Evolutionary conservation across 2,329 filamentous ascomycete species (phyloP).

Genomic region (Cordyceps militaris): DNA sequence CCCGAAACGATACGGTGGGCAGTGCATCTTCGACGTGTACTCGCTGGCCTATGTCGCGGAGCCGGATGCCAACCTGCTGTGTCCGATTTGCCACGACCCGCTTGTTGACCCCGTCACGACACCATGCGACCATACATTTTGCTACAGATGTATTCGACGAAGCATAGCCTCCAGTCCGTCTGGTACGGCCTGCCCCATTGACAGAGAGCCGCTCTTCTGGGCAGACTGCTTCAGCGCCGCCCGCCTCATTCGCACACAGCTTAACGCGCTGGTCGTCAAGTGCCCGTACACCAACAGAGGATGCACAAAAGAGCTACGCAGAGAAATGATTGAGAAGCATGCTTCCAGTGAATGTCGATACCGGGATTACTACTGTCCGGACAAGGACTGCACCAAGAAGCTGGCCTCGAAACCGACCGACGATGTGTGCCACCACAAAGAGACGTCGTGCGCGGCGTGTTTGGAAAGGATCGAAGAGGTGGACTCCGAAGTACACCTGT

Average conservation of each 20-base stretch:
- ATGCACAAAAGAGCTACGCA: slow-evolving; percentile 43
- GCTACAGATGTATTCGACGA: slow-evolving; percentile 46
- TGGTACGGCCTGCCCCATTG: slow-evolving; percentile 47
- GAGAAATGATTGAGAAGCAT: slow-evolving; percentile 50
- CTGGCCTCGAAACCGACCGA: slow-evolving; percentile 43
- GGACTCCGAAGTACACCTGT: slow-evolving; percentile 29
- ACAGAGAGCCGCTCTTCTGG: slow-evolving; percentile 40
- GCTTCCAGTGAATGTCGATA: slow-evolving; percentile 50
- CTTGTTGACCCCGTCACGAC: slow-evolving; percentile 55
- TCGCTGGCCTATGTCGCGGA: slow-evolving; percentile 37
- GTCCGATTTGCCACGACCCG: slow-evolving; percentile 53
- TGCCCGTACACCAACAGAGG: slow-evolving; percentile 48
- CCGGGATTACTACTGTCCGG: slow-evolving; percentile 49
- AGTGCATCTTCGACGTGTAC: slow-evolving; percentile 38
- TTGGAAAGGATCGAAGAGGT: slow-evolving; percentile 39
- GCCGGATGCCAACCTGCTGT: slow-evolving; percentile 42
- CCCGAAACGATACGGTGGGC: slow-evolving; percentile 31
- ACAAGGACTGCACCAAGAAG: slow-evolving; percentile 42
- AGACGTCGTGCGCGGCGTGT: slow-evolving; percentile 48
- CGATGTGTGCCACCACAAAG: slow-evolving; percentile 49
- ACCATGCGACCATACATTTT: slow-evolving; percentile 59
- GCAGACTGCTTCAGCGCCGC: slow-evolving; percentile 35
- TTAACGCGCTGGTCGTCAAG: slow-evolving; percentile 51
- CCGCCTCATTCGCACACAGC: slow-evolving; percentile 49
- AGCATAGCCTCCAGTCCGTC: slow-evolving; percentile 34